Conservation (phyloP, 164 flowering plant species). For the Warburgia ugandensis region DNA sequence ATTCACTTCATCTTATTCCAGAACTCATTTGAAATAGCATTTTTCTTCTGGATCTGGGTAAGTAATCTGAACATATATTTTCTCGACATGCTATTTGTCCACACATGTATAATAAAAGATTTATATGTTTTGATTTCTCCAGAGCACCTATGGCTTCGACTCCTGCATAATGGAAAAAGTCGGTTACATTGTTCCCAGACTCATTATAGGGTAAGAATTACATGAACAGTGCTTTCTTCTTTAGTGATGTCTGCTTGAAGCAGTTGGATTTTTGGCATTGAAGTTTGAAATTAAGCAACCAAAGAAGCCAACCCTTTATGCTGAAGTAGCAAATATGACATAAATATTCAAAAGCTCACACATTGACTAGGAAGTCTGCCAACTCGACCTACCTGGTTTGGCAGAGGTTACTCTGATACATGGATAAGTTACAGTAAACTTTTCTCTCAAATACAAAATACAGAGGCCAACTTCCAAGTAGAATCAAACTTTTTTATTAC, state of each 20-base stretch:
- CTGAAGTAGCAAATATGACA: background rate
- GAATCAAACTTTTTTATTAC: no score
- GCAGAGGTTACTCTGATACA: no score
- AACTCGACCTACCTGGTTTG: no score
- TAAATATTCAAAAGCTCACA: background rate
- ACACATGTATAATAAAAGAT: no score
- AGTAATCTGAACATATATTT: conserved; percentile 9
- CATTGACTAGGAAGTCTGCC: background rate
- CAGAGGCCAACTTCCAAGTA: no score
- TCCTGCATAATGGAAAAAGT: conserved; percentile 91
- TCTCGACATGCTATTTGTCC: background rate
- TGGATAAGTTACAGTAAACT: no score
- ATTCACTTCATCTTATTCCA: conserved; percentile 94
- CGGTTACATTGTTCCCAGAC: conserved; percentile 64
- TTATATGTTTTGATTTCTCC: background rate
- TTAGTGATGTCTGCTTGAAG: background rate
- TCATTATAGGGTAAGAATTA: conserved; percentile 87
- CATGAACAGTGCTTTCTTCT: background rate
- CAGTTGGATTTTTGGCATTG: background rate
- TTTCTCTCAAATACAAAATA: no score
- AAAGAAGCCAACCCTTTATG: no score
- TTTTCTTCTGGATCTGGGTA: conserved; percentile 95
- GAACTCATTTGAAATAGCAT: conserved; percentile 92
- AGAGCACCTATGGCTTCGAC: conserved; percentile 39
- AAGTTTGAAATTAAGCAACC: background rate